phyloP scores from a whole-genome alignment of 768 basidiomycete species.

The Agaricus sinodeliciosus region DNA sequence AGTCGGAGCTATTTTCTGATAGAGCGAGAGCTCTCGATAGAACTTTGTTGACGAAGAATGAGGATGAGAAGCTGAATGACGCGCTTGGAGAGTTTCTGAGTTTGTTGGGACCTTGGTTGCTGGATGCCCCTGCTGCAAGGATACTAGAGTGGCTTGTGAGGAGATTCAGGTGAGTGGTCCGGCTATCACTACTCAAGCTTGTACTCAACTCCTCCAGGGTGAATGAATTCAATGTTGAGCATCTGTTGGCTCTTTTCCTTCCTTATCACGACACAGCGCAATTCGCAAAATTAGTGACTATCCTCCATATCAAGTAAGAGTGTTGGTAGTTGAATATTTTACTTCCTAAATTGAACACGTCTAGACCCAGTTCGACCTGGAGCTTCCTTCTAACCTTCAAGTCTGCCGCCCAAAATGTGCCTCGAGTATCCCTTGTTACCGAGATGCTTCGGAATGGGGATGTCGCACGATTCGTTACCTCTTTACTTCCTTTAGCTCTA shows the following conservation, averaged over 20 bases:
- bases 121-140: slow-evolving; percentile 76
- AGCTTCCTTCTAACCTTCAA: slow-evolving; percentile 71
- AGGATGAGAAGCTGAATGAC: slow-evolving; percentile 55
- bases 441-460: slow-evolving; percentile 71
- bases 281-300: slow-evolving; percentile 88
- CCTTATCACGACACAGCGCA: slow-evolving; percentile 95
- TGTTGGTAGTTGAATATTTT: not conserved
- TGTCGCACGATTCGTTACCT: slow-evolving; percentile 64
- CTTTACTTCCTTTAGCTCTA: slow-evolving; percentile 54
- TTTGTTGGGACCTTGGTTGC: slow-evolving; percentile 72
- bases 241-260: slow-evolving; percentile 73
- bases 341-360: not conserved
- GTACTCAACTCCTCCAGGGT: slow-evolving; percentile 44
- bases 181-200: not conserved
- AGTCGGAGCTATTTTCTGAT: slow-evolving; percentile 75
- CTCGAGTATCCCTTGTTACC: slow-evolving; percentile 64
- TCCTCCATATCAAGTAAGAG: slow-evolving; percentile 71
- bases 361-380: slow-evolving; percentile 57
- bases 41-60: slow-evolving; percentile 62
- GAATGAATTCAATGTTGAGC: slow-evolving; percentile 86
- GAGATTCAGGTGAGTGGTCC: slow-evolving; percentile 68
- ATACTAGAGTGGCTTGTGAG: slow-evolving; percentile 93
- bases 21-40: slow-evolving; percentile 69
- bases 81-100: slow-evolving; percentile 57
- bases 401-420: slow-evolving; percentile 67